These are phyloP conservation scores for Jacaranda copaia DNA, from an alignment of 257 asterid genomes.

Conservation along the genomic window DNA sequence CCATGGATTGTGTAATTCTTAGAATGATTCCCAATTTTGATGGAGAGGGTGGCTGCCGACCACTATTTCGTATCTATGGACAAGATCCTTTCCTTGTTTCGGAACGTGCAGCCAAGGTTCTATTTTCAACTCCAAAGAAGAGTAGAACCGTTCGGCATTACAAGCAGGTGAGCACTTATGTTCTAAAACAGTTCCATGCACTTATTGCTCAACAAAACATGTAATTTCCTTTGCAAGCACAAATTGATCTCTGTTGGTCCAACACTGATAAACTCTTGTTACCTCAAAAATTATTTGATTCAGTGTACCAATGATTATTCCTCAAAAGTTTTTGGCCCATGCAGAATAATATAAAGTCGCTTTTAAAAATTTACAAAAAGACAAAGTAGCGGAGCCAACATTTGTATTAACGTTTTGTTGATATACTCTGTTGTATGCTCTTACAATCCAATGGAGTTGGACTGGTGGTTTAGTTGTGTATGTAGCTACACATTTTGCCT, in stretches of 20 bases:
- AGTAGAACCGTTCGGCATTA: constrained; percentile 75
- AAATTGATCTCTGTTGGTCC: constrained; percentile 11
- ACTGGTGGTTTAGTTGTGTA: neutral
- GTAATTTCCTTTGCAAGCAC: neutral
- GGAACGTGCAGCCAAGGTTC: constrained; percentile 79
- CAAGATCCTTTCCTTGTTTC: constrained; percentile 72
- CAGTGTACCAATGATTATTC: constrained; percentile 19
- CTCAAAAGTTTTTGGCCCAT: constrained; percentile 1
- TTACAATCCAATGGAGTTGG: constrained; percentile 13
- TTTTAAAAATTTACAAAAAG: constrained; percentile 13
- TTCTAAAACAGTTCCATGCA: constrained; percentile 28
- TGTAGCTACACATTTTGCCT: neutral
- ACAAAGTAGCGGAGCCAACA: neutral
- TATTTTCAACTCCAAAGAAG: constrained; percentile 81
- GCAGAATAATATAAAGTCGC: constrained; percentile 11
- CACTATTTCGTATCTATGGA: constrained; percentile 86
- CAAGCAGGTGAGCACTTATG: constrained; percentile 70
- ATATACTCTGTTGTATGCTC: constrained; percentile 19
- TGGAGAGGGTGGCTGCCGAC: constrained; percentile 87
- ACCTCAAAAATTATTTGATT: constrained; percentile 6
- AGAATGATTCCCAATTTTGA: constrained; percentile 89
- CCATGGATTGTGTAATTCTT: constrained; percentile 84
- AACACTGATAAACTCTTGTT: constrained; percentile 21
- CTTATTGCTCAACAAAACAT: constrained; percentile 14
- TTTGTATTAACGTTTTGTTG: constrained; percentile 9